These are phyloP conservation scores for Auriscalpium orientale DNA, from an alignment of 768 basidiomycete genomes.

Conservation along the genomic window DNA sequence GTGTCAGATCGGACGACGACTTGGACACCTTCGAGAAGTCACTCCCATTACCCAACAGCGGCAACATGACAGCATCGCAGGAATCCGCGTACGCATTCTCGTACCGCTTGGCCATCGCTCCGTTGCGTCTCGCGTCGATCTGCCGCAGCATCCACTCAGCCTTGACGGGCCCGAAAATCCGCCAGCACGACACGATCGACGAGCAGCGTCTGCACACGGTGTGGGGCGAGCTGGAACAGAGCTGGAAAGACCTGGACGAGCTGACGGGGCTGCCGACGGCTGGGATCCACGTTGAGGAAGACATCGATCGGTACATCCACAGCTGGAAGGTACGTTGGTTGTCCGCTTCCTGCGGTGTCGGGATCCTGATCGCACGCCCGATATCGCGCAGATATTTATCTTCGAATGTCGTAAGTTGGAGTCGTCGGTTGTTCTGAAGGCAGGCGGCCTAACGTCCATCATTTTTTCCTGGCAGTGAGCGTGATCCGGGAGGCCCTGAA, in stretches of 20 bases:
- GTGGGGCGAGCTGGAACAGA: slow-evolving; percentile 78
- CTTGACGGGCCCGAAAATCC: slow-evolving; percentile 72
- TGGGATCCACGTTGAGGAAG: slow-evolving; percentile 37
- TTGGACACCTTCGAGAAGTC: slow-evolving; percentile 63
- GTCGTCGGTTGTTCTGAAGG: neutral
- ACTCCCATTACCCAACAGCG: slow-evolving; percentile 22
- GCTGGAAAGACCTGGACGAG: slow-evolving; percentile 78
- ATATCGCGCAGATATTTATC: slow-evolving; percentile 60
- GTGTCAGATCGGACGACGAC: slow-evolving; percentile 63
- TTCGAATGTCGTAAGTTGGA: slow-evolving; percentile 74
- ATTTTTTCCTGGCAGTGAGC: slow-evolving; percentile 45
- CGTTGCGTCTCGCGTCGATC: slow-evolving; percentile 66
- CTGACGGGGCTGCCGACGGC: slow-evolving; percentile 40
- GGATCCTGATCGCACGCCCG: slow-evolving; percentile 10
- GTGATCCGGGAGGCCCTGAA: slow-evolving; percentile 80
- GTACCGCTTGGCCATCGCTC: slow-evolving; percentile 55
- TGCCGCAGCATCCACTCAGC: slow-evolving; percentile 74
- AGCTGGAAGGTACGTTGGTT: slow-evolving; percentile 68
- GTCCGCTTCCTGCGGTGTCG: neutral
- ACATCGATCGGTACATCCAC: slow-evolving; percentile 62
- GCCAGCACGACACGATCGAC: slow-evolving; percentile 50
- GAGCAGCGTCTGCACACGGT: slow-evolving; percentile 61
- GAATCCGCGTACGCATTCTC: slow-evolving; percentile 45
- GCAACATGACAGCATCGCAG: slow-evolving; percentile 22
- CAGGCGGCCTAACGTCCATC: neutral